phyloP scores from a whole-genome alignment of 805 yeast genomes.

The Cyberlindnera americana region DNA sequence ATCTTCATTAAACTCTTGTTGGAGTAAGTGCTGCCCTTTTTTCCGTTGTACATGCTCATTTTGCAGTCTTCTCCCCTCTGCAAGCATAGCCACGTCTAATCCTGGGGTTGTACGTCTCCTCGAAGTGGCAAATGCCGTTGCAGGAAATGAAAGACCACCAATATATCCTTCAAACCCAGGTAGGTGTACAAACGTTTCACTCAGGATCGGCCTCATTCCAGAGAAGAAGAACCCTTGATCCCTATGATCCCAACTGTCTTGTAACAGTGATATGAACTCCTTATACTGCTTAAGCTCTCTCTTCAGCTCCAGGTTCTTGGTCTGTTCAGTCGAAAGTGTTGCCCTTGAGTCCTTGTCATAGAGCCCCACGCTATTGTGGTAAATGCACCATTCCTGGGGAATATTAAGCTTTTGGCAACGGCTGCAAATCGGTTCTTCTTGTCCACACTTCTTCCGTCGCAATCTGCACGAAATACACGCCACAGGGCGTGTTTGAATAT shows the following conservation, averaged over 20 bases:
- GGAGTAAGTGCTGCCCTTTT: background rate
- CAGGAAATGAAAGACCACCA: background rate
- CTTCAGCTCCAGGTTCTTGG: constrained; percentile 6
- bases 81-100: background rate
- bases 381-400: constrained; percentile 8
- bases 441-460: constrained; percentile 9
- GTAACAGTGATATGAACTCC: background rate
- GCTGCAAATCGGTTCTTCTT: background rate
- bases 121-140: background rate
- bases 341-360: constrained; percentile 5
- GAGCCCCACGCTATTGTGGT: constrained; percentile 5
- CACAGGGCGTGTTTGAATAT: background rate
- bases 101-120: background rate
- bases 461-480: constrained; percentile 10
- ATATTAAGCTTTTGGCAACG: constrained; percentile 6
- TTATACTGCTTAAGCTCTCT: background rate
- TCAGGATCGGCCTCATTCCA: background rate
- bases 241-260: background rate
- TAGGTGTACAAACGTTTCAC: background rate
- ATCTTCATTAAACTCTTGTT: background rate
- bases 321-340: constrained; percentile 1
- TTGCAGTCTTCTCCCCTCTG: background rate
- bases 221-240: constrained; percentile 1
- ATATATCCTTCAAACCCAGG: background rate
- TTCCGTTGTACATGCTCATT: background rate